Base-by-base conservation (phyloP, 1,284 basidiomycete species). In the Butyriboletus appendiculatus region DNA sequence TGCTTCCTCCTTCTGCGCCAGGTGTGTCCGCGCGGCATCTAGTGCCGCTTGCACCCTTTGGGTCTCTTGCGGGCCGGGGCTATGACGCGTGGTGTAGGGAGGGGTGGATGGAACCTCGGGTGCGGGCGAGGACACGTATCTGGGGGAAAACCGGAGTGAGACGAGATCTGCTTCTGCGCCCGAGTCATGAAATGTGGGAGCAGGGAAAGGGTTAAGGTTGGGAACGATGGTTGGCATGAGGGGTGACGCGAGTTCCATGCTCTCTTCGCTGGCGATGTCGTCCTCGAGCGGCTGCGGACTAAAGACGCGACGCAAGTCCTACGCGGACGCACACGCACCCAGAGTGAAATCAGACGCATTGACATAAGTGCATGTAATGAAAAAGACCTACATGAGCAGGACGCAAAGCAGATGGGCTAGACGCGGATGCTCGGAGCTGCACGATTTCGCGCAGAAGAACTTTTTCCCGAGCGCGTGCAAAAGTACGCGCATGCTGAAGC, bases 171-270 rank as follows among this genome's bases (percentile, higher is more conserved):
- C 5, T 40, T 66, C 61, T 7, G 62, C 22, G 18, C 51, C 48
- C 15, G 47, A 15, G 20, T 16, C 50, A 11, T 41, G 28, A 11
- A 32, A 30, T 14, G 43, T 22, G 14, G 33, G 30, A 2, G 5
- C 15, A 6, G 57, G 50, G 16, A 30, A 16, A 5, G 28, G 10
- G 5, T 26, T 24, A 9, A 33, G 22, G 5, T 34, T 28, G 9
- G 50, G 48, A 10, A 68, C 34, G 26, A 56, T 57, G 10, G 67
- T 76, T 10, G 77, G 77, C n/a, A 76, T 62, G 11, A 85, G 65
- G 2, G 84, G 82, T 2, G 82, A 83, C 5, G 76, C 80, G 11
- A 85, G 76, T 39, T 82, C 81, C 82, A 85, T 83, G 2, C 79
- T 78, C 54, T 75, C 66, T 56, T 81, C 79, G 6, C 71, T 70